Conservation (phyloP, 2,329 filamentous ascomycete genomes). For the Arthrobotrys iridis region DNA sequence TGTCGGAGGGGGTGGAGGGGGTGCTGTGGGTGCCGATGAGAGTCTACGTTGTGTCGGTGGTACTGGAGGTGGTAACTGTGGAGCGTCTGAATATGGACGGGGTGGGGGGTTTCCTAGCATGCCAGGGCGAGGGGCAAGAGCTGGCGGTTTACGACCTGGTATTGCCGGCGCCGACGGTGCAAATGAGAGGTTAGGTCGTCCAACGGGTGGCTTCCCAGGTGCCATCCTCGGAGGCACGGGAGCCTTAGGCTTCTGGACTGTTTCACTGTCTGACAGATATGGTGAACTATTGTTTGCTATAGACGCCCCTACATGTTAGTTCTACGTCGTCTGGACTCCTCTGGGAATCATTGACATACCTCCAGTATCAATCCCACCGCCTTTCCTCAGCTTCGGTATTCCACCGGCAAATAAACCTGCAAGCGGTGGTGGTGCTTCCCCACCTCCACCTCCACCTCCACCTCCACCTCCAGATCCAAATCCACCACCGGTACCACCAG, state of each 20-base stretch:
- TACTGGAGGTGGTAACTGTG: slow-evolving; percentile 68
- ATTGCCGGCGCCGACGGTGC: slow-evolving; percentile 64
- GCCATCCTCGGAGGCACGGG: slow-evolving; percentile 68
- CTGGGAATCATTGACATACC: too few relatives aligned
- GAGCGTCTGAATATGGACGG: slow-evolving; percentile 51
- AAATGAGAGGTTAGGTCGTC: slow-evolving; percentile 71
- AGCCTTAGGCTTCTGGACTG: slow-evolving; percentile 69
- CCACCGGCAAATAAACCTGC: slow-evolving; percentile 90
- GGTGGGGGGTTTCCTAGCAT: slow-evolving; percentile 67
- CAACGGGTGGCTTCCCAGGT: slow-evolving; percentile 66
- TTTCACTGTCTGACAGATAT: slow-evolving; percentile 83
- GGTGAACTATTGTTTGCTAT: slow-evolving; percentile 74
- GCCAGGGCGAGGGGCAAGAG: slow-evolving; percentile 68
- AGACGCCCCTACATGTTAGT: slow-evolving; percentile 55
- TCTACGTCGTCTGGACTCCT: too few relatives aligned
- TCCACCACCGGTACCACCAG: slow-evolving; percentile 20
- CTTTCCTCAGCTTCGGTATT: slow-evolving; percentile 93
- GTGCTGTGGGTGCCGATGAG: slow-evolving; percentile 70
- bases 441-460: slow-evolving; percentile 60
- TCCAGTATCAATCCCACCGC: slow-evolving; percentile 80
- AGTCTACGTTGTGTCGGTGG: slow-evolving; percentile 68
- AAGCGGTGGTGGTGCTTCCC: slow-evolving; percentile 78
- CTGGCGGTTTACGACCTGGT: slow-evolving; percentile 64
- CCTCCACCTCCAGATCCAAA: slow-evolving; percentile 20
- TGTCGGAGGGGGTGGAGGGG: slow-evolving; percentile 71